Percentiles rank a stretch among this genome's conserved stretches.
These are phyloP conservation scores for Pholiota adiposa DNA, from an alignment of 1,284 basidiomycete species.

Conservation along the genomic window DNA sequence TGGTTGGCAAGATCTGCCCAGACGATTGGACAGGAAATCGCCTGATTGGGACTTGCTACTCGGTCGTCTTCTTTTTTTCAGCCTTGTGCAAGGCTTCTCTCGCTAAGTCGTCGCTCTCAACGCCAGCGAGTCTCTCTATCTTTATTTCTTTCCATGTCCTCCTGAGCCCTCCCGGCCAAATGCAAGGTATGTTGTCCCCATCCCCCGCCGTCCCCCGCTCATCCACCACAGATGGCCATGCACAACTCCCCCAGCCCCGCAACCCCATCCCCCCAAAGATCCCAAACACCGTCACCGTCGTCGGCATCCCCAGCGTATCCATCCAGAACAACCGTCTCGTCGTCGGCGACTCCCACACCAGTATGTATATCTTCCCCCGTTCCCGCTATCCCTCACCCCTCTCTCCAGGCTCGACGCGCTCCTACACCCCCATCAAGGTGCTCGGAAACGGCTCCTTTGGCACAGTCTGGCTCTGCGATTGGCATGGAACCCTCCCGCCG, in stretches of 20 bases:
- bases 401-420: conserved; percentile 55
- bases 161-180: conserved; percentile 23
- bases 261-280: conserved; percentile 27
- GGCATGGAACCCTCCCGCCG: conserved; percentile 94
- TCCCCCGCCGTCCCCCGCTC: conserved; percentile 48
- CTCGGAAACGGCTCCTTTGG: conserved; percentile 97
- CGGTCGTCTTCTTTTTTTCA: conserved; percentile 31
- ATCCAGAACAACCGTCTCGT: conserved; percentile 67
- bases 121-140: conserved; percentile 24
- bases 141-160: conserved; percentile 31
- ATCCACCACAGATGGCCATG: conserved; percentile 32
- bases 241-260: conserved; percentile 26
- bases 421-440: conserved; percentile 80
- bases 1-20: conserved; percentile 27
- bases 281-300: conserved; percentile 50
- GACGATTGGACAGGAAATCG: conserved; percentile 26
- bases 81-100: conserved; percentile 22
- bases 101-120: conserved; percentile 12
- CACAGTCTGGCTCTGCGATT: conserved; percentile 98
- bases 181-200: conserved; percentile 28
- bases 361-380: conserved; percentile 47
- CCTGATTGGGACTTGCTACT: conserved; percentile 25
- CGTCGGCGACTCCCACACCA: conserved; percentile 71
- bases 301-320: conserved; percentile 74
- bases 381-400: conserved; percentile 15